Evolutionary conservation across 2,329 filamentous ascomycete species (phyloP), one percentile per base, ranked within the genome.

Genomic region (Alternaria metachromatica): DNA sequence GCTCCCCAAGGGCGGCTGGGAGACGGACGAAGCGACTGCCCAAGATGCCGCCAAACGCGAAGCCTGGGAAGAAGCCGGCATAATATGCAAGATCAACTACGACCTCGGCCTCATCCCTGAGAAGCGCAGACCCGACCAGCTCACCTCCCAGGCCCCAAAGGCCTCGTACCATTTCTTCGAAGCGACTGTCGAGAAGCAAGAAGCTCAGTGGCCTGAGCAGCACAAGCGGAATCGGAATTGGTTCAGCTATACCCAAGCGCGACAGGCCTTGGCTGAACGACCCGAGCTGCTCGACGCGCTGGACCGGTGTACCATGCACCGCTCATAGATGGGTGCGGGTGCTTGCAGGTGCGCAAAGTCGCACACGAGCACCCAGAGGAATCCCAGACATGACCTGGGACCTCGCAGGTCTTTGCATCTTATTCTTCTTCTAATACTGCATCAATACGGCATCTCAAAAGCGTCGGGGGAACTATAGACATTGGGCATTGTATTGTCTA

Each of bases 21-120:
- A 99, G 81, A 91, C 89, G 33, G 96, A 99, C 81, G 96, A 99
- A 83, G 88, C 90, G 66, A 96, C 92, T 67, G 89, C 91, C 66
- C 88, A 95, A 79, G 92, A 96, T 61, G 96, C 96, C 60, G 89
- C 89, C 54, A 91, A 85, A 85, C 86, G 96, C 71, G 96, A 99
- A 82, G 96, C 96, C 65, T 98, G 96, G 96, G 96, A 98, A 84
- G 96, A 98, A 83, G 96, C 94, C 45, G 96, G 96, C 75, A 96
- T 98, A 76, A 86, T 92, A 74, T 92, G 95, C 81, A 90, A 88
- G 63, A 90, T 97, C 80, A 90, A 91, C 73, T 91, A 90, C 78
- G 93, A 97, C 80, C 87, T 99, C 55, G 94, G 94, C 68, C 87
- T 91, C 68, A 97, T 99, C 72, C 84, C 90, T 58, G 96, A 99